Conservation (phyloP, 768 basidiomycete species). For the Butyriboletus loyo region DNA sequence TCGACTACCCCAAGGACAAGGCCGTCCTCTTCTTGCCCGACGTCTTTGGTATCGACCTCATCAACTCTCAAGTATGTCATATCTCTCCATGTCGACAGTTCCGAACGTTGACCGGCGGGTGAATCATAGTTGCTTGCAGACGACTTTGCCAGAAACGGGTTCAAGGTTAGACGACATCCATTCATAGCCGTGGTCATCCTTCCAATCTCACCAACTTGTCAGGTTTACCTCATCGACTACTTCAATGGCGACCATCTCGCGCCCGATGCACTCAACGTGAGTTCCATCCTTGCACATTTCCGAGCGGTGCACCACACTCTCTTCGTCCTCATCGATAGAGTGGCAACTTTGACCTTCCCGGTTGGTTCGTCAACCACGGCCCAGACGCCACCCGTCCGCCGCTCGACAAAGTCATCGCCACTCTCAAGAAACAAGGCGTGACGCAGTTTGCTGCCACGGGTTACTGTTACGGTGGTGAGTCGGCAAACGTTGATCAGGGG, state of each 20-base stretch:
- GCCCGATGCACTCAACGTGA: constrained; percentile 12
- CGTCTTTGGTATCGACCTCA: constrained; percentile 46
- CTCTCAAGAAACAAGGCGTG: constrained; percentile 58
- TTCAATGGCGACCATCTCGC: constrained; percentile 28
- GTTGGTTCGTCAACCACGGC: constrained; percentile 43
- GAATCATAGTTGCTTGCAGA: constrained; percentile 40
- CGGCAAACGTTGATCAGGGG: too few relatives aligned
- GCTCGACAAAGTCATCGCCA: constrained; percentile 54
- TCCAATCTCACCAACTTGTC: background rate
- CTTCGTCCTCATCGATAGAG: background rate
- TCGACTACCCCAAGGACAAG: constrained; percentile 52
- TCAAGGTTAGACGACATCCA: constrained; percentile 25
- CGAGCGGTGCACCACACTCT: background rate
- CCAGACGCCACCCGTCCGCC: constrained; percentile 40
- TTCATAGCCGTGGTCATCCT: background rate
- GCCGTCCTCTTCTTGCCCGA: constrained; percentile 54
- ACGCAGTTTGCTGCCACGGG: constrained; percentile 57
- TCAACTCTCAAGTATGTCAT: constrained; percentile 42
- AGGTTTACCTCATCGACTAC: constrained; percentile 27
- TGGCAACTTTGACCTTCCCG: constrained; percentile 21
- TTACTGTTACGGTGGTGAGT: constrained; percentile 67
- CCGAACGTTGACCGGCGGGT: background rate
- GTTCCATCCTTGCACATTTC: background rate
- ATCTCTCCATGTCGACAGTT: background rate
- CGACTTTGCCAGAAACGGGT: constrained; percentile 41